Evolutionary conservation across 768 basidiomycete species (phyloP).

Genomic region (Chalciporus pseudorubinellus): DNA sequence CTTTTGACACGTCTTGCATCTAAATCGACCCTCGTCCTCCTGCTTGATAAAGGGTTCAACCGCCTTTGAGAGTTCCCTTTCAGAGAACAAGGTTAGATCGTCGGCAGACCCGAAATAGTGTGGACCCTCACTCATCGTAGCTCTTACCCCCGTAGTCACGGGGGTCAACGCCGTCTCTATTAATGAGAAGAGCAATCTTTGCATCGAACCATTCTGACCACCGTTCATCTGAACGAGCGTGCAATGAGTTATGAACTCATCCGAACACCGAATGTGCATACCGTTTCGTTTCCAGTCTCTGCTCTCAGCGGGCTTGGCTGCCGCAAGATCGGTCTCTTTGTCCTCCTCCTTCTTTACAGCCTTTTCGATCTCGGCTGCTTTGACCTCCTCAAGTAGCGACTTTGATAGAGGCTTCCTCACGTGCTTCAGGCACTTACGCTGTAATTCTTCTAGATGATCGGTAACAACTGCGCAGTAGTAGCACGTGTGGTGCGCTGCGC

Average conservation of each 20-base stretch:
- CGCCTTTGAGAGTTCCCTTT: conserved; percentile 77
- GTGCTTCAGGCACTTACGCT: conserved; percentile 93
- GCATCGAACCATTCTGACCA: conserved; percentile 90
- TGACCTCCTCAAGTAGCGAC: conserved; percentile 57
- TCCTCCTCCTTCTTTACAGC: conserved; percentile 44
- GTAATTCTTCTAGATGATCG: conserved; percentile 92
- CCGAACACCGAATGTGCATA: conserved; percentile 30
- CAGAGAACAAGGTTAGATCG: conserved; percentile 13
- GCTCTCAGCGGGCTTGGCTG: conserved; percentile 39
- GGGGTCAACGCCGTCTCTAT: conserved; percentile 78
- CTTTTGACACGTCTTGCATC: conserved; percentile 96
- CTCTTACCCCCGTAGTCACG: conserved; percentile 87
- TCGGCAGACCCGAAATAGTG: conserved; percentile 3
- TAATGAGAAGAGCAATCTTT: conserved; percentile 79
- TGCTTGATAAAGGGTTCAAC: conserved; percentile 84
- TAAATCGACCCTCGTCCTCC: conserved; percentile 95
- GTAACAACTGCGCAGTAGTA: conserved; percentile 95
- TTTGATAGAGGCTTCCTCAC: conserved; percentile 73
- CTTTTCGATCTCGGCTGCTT: conserved; percentile 49
- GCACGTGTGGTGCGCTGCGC: conserved; percentile 90
- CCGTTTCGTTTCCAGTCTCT: conserved; percentile 67
- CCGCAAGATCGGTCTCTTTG: conserved; percentile 36
- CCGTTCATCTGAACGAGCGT: conserved; percentile 59
- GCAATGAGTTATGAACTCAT: conserved; percentile 8
- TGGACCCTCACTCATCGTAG: conserved; percentile 74